Base-by-base conservation (phyloP, 1,284 basidiomycete genomes). In the Cutaneotrichosporon daszewskae region DNA sequence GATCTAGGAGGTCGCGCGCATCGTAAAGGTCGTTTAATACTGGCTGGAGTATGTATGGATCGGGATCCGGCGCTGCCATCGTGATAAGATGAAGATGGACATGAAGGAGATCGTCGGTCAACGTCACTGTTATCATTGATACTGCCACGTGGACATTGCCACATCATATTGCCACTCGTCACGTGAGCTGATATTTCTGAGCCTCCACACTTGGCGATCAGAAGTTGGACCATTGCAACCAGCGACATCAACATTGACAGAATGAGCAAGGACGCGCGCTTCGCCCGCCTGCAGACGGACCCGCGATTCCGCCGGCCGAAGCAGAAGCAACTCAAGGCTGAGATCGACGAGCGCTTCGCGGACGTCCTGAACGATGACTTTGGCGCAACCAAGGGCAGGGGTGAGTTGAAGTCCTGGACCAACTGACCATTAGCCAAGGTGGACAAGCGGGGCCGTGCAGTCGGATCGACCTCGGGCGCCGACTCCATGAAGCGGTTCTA, bases 301-400 rank as follows among this genome's bases (percentile, higher is more conserved):
- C 94, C 94, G 42, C 82, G 94, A 44, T 98, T 98, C 74, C 77
- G 92, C 27, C 79, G 79, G 18, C 85, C 87, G 1, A 86, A 82
- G 62, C 85, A 83, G 66, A 81, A 85, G 37, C 76, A 82, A 42
- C 75, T 82, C 56, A 95, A 92, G 70, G 83, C 95, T 39, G 79
- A 85, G 49, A 79, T 97, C 29, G 94, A 98, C 68, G 84, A 94
- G 13, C 83, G 94, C n/a, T 98, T 98, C 79, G 87, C 85, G 67
- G 75, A 77, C 49, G 76, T 95, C 16, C 80, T 97, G 38, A 76
- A 45, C 22, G 67, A 69, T 34, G 70, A 68, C 55, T 72, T 71
- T 56, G 66, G 66, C 34, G 61, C 60, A 23, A 64, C 51, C 19
- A 56, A 61, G 27, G 59, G 62, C 28, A 62, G 64, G 54, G 53